phyloP scores from a whole-genome alignment of 2,329 filamentous ascomycete species.

The Corniculantispora saksenae region DNA sequence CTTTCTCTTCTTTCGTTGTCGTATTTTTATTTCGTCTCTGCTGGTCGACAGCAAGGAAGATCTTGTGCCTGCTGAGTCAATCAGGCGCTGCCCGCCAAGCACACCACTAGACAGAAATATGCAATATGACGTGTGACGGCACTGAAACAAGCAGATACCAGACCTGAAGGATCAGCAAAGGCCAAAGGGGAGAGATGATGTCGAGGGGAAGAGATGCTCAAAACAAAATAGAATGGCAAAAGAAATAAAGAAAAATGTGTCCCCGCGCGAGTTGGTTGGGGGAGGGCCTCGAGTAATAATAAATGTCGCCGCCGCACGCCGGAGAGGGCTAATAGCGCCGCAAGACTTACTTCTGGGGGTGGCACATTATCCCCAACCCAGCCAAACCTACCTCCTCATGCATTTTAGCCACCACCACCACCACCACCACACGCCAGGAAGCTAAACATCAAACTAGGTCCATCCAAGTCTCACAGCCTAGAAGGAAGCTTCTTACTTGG shows the following conservation, averaged over 20 bases:
- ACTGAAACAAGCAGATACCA: slow-evolving; percentile 14
- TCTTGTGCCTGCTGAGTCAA: slow-evolving; percentile 7
- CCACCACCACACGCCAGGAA: background rate
- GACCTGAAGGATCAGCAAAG: slow-evolving; percentile 11
- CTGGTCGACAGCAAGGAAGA: background rate
- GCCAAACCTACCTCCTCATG: background rate
- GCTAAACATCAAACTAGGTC: background rate
- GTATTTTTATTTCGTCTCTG: background rate
- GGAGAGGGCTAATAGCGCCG: background rate
- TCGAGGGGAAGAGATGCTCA: background rate
- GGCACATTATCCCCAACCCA: background rate
- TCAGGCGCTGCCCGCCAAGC: slow-evolving; percentile 11
- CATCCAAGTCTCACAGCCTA: background rate
- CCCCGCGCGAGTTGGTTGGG: background rate
- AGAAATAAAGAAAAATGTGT: background rate
- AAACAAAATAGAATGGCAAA: background rate
- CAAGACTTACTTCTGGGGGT: background rate
- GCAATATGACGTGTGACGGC: slow-evolving; percentile 18
- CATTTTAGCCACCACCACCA: background rate
- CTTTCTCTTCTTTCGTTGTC: background rate
- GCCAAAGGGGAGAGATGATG: background rate
- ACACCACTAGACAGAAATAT: slow-evolving; percentile 3
- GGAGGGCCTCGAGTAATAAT: slow-evolving; percentile 15
- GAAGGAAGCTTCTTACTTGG: slow-evolving; percentile 2
- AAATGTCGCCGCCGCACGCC: background rate